Conservation (phyloP, 169 alveolate genomes). For the Theileria equi region DNA sequence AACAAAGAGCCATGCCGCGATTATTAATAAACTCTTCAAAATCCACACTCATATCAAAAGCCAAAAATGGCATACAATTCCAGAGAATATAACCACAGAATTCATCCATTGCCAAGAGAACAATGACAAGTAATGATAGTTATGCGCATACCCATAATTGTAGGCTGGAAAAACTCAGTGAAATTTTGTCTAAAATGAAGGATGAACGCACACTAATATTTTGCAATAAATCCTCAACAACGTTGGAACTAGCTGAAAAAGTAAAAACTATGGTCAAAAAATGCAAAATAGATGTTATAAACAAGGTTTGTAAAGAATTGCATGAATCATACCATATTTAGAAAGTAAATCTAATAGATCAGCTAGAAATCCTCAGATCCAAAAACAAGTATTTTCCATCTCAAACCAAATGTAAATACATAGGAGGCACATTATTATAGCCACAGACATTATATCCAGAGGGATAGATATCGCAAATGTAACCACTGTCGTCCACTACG, state of each 20-base stretch:
- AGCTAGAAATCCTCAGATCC: background rate
- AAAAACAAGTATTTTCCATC: background rate
- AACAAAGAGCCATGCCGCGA: background rate
- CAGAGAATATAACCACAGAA: constrained; percentile 1
- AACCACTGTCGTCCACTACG: constrained; percentile 90
- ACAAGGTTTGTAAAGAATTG: background rate
- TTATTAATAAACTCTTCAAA: background rate
- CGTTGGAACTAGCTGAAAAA: background rate
- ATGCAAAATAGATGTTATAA: background rate
- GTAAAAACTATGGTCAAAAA: background rate
- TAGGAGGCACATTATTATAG: constrained; percentile 74
- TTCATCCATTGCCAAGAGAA: constrained; percentile 17
- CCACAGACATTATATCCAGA: constrained; percentile 95
- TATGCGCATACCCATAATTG: background rate
- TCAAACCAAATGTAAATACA: background rate
- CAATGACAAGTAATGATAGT: background rate
- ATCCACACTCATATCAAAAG: background rate
- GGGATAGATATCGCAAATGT: constrained; percentile 96
- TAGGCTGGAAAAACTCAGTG: constrained; percentile 8
- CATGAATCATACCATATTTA: background rate
- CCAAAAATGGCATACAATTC: background rate
- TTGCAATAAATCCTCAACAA: background rate
- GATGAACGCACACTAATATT: background rate
- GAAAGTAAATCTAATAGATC: constrained; percentile 7
- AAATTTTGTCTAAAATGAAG: background rate